These are phyloP conservation scores for Rubus parviflorus DNA, from an alignment of 306 rosid genomes.

Conservation along the genomic window DNA sequence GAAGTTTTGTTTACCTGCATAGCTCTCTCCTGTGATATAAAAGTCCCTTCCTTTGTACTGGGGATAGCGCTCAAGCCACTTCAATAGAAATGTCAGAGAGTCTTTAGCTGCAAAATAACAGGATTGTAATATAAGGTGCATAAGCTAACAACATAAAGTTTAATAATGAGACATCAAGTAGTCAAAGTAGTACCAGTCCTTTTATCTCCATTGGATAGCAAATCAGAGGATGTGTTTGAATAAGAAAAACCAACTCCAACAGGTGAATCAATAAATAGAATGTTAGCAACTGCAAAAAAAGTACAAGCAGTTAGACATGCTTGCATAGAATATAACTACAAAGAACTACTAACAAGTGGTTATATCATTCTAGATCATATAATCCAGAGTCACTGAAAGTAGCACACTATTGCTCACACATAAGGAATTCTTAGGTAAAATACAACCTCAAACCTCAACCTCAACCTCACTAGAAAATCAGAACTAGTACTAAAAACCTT, in stretches of 20 bases:
- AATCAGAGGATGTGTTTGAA: constrained; percentile 69
- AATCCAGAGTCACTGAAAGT: not conserved
- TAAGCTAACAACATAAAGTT: constrained; percentile 4
- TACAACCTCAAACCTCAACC: not conserved
- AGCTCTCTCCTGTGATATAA: constrained; percentile 82
- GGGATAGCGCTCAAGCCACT: constrained; percentile 87
- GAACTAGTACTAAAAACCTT: not conserved
- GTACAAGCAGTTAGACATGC: constrained; percentile 22
- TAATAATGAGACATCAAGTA: constrained; percentile 11
- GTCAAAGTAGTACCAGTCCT: constrained; percentile 55
- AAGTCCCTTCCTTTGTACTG: constrained; percentile 65
- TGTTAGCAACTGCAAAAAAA: constrained; percentile 67
- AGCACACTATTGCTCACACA: not conserved
- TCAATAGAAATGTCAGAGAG: constrained; percentile 58
- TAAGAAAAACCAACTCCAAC: constrained; percentile 96
- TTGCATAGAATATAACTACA: not conserved
- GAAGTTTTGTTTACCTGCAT: constrained; percentile 58
- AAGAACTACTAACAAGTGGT: not conserved
- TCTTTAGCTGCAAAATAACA: constrained; percentile 59
- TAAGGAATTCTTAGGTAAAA: not conserved
- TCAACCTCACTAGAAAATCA: not conserved
- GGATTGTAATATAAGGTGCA: constrained; percentile 15
- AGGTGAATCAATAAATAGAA: constrained; percentile 81
- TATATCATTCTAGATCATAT: not conserved
- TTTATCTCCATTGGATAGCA: constrained; percentile 65